A percentile compares a stretch with the other conserved stretches of the same genome.
These are phyloP conservation scores for Casuarina equisetifolia DNA, from an alignment of 306 rosid species.

Conservation along the genomic window DNA sequence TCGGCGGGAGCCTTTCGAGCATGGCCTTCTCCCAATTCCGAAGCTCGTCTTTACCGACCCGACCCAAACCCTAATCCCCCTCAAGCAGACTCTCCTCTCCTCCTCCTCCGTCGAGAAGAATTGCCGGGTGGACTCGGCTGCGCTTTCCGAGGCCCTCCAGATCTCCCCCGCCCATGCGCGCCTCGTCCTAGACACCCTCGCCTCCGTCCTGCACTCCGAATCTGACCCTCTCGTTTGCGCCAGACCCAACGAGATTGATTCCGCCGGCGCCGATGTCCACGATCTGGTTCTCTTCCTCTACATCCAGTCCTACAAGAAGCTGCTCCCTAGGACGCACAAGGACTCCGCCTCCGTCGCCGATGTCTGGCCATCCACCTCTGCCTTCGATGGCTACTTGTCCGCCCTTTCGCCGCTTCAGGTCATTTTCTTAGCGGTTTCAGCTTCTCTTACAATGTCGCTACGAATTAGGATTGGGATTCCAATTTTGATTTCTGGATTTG, in stretches of 20 bases:
- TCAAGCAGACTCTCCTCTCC: conserved; percentile 1
- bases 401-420: conserved; percentile 99
- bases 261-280: conserved; percentile 63
- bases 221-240: conserved; percentile 68
- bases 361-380: conserved; percentile 99
- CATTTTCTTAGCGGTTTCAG: conserved; percentile 15
- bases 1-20: conserved; percentile 87
- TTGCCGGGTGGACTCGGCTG: conserved; percentile 50
- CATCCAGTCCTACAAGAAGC: conserved; percentile 90
- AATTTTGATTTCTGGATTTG: background rate
- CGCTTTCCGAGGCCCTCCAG: conserved; percentile 74
- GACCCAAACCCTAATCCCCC: conserved; percentile 73
- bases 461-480: background rate
- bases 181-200: conserved; percentile 76
- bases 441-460: conserved; percentile 4
- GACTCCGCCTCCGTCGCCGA: conserved; percentile 93
- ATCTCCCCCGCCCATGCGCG: conserved; percentile 78
- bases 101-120: conserved; percentile 24
- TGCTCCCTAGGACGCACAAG: conserved; percentile 92
- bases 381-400: conserved; percentile 95
- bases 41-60: conserved; percentile 89
- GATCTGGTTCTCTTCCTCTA: conserved; percentile 89
- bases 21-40: conserved; percentile 81
- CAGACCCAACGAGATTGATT: conserved; percentile 42
- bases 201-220: conserved; percentile 69